Evolutionary conservation across 2,329 filamentous ascomycete species (phyloP).

Genomic region (Botryotinia convoluta): DNA sequence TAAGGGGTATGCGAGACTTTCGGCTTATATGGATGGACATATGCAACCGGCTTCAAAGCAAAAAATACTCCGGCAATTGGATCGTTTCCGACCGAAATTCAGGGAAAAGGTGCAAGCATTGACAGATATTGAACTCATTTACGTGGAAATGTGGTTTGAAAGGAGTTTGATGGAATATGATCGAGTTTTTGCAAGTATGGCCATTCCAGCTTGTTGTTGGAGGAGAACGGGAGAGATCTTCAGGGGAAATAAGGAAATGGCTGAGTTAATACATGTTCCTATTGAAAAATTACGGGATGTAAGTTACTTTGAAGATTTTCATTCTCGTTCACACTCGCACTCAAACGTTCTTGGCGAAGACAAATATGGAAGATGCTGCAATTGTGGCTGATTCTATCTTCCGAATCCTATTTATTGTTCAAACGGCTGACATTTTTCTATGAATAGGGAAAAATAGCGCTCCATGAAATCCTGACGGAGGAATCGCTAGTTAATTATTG

Average conservation of each 20-base stretch:
- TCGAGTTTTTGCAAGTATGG: slow-evolving; percentile 97
- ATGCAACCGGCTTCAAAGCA: slow-evolving; percentile 79
- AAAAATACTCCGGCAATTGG: slow-evolving; percentile 86
- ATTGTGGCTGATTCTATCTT: slow-evolving; percentile 14
- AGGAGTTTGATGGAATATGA: slow-evolving; percentile 96
- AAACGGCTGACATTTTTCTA: slow-evolving; percentile 7
- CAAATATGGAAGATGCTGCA: background rate
- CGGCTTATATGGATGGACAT: slow-evolving; percentile 87
- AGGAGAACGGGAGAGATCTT: slow-evolving; percentile 95
- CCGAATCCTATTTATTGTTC: background rate
- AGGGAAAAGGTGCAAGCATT: slow-evolving; percentile 88
- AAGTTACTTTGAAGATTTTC: slow-evolving; percentile 43
- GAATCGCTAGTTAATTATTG: slow-evolving; percentile 95
- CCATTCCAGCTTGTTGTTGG: slow-evolving; percentile 97
- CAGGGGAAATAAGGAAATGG: slow-evolving; percentile 97
- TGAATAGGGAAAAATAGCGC: slow-evolving; percentile 79
- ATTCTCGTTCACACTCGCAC: background rate
- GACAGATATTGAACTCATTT: slow-evolving; percentile 89
- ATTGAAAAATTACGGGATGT: slow-evolving; percentile 90
- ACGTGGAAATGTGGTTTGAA: slow-evolving; percentile 99
- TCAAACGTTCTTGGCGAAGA: slow-evolving; percentile 8
- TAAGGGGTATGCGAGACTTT: slow-evolving; percentile 86
- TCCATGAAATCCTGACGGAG: slow-evolving; percentile 95
- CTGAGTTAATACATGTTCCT: slow-evolving; percentile 87
- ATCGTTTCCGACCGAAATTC: slow-evolving; percentile 93